These are phyloP conservation scores for Ashbya aceris DNA, from an alignment of 1,139 yeast genomes.

Conservation along the genomic window DNA sequence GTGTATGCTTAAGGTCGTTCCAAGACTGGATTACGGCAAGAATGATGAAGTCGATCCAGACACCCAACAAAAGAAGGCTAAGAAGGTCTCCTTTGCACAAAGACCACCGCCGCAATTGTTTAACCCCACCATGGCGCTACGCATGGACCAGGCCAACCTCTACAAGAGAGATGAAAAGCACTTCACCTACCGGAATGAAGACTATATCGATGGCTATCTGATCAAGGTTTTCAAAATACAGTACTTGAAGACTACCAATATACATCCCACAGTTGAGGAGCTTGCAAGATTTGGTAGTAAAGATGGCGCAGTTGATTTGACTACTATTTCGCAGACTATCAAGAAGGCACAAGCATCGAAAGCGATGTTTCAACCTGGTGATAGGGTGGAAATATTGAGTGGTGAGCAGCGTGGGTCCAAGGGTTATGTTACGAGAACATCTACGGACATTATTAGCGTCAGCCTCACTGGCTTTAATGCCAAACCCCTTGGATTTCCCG, in stretches of 20 bases:
- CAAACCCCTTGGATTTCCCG: constrained; percentile 61
- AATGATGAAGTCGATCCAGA: constrained; percentile 48
- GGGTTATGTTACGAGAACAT: constrained; percentile 63
- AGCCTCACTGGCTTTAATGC: constrained; percentile 40
- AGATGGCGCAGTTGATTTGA: constrained; percentile 74
- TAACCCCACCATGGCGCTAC: constrained; percentile 65
- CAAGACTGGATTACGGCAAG: constrained; percentile 85
- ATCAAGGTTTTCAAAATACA: constrained; percentile 80
- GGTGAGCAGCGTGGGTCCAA: constrained; percentile 91
- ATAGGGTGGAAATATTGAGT: constrained; percentile 78
- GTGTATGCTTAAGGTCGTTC: constrained; percentile 84
- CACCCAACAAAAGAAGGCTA: constrained; percentile 39
- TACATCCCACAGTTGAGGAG: constrained; percentile 83
- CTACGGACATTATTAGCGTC: constrained; percentile 32
- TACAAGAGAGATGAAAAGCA: constrained; percentile 66
- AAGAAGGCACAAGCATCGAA: constrained; percentile 51
- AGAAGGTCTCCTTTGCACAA: constrained; percentile 41
- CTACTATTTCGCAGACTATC: constrained; percentile 75
- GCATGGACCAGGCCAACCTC: constrained; percentile 48
- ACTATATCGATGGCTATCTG: constrained; percentile 79
- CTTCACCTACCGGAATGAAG: constrained; percentile 75
- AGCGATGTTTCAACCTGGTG: constrained; percentile 81
- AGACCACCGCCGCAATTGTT: constrained; percentile 83
- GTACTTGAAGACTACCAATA: constrained; percentile 71
- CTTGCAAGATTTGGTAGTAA: constrained; percentile 67